Evolutionary conservation across 768 basidiomycete species (phyloP).

Genomic region (Russula earlei): DNA sequence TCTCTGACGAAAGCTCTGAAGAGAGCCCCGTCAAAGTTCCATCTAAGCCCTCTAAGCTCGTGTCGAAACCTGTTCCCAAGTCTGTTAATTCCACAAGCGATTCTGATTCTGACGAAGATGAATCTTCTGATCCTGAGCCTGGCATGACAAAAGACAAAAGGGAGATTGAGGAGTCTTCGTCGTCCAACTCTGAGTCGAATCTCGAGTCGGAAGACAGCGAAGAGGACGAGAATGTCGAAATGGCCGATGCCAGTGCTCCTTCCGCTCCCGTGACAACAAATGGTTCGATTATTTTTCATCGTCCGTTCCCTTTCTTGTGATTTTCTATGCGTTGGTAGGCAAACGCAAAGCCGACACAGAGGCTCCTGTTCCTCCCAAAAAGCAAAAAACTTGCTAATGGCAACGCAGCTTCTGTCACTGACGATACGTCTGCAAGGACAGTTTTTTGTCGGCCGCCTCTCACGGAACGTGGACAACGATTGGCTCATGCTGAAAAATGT

Average conservation of each 20-base stretch:
- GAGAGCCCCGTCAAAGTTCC: too few relatives aligned
- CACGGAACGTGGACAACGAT: slow-evolving; percentile 96
- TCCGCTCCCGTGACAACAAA: slow-evolving; percentile 25
- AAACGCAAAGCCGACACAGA: slow-evolving; percentile 80
- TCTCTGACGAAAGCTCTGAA: too few relatives aligned
- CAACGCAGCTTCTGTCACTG: slow-evolving; percentile 35
- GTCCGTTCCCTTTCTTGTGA: background rate
- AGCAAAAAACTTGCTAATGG: slow-evolving; percentile 65
- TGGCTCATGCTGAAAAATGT: too few relatives aligned
- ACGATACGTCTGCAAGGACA: slow-evolving; percentile 41
- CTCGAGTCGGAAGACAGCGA: slow-evolving; percentile 18
- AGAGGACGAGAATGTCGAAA: slow-evolving; percentile 51
- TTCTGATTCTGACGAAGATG: slow-evolving; percentile 20
- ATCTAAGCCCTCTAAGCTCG: too few relatives aligned
- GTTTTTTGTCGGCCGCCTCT: slow-evolving; percentile 89
- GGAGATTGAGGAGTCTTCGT: slow-evolving; percentile 24
- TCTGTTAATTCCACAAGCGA: slow-evolving; percentile 20
- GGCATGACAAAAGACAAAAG: slow-evolving; percentile 23
- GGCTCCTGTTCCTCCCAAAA: slow-evolving; percentile 57
- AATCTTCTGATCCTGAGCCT: slow-evolving; percentile 26
- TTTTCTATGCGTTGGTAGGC: slow-evolving; percentile 27
- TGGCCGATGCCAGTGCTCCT: slow-evolving; percentile 36
- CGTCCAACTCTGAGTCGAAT: slow-evolving; percentile 22
- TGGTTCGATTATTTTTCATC: background rate
- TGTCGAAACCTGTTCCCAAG: background rate